These are phyloP conservation scores for Adansonia gregorii DNA, from an alignment of 441 rosid species.

Conservation along the genomic window DNA sequence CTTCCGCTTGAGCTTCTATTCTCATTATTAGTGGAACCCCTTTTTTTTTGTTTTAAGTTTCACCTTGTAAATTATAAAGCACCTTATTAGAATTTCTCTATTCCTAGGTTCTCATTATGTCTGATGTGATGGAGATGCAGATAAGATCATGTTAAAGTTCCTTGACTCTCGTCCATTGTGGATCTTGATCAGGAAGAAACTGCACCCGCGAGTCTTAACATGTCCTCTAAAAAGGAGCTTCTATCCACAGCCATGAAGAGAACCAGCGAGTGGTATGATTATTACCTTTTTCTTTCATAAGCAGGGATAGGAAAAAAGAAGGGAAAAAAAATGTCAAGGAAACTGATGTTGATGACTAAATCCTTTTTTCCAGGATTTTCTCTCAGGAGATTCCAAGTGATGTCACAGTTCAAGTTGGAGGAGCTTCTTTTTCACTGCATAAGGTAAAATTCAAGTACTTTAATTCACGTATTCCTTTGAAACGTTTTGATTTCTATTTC, in stretches of 20 bases:
- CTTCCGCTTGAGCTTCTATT: constrained; percentile 20
- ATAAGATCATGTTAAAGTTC: constrained; percentile 37
- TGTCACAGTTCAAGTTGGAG: constrained; percentile 72
- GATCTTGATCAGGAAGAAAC: constrained; percentile 44
- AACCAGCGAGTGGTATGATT: constrained; percentile 84
- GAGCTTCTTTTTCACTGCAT: constrained; percentile 76
- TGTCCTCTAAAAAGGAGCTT: constrained; percentile 75
- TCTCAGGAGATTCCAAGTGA: constrained; percentile 96
- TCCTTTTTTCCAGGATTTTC: constrained; percentile 71
- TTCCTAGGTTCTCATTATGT: constrained; percentile 22
- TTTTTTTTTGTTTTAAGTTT: neutral
- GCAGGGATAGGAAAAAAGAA: no score
- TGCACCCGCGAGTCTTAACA: constrained; percentile 45
- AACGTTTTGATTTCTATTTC: neutral
- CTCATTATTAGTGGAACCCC: constrained; percentile 14
- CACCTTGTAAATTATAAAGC: constrained; percentile 1
- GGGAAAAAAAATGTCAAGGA: neutral
- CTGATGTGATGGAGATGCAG: constrained; percentile 39
- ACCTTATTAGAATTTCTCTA: neutral
- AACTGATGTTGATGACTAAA: neutral
- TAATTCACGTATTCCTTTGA: constrained; percentile 13
- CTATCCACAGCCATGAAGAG: constrained; percentile 88
- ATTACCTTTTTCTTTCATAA: neutral
- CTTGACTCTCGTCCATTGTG: constrained; percentile 44
- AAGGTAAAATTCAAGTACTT: constrained; percentile 49